Base-by-base conservation (phyloP, 2,329 filamentous ascomycete genomes). In the Neodidymelliopsis sp. region DNA sequence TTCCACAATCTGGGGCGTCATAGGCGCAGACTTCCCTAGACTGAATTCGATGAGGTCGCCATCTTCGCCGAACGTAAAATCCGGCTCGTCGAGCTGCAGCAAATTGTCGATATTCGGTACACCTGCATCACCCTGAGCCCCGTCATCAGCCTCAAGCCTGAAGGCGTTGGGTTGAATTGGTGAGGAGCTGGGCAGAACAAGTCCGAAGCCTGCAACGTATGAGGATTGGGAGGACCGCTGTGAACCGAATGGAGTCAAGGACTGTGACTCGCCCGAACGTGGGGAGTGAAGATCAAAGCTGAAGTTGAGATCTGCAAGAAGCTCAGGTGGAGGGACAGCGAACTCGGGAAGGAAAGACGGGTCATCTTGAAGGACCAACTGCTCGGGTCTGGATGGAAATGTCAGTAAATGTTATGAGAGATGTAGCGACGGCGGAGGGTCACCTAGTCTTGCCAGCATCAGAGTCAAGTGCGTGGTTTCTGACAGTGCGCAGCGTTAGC, bases 361-460 rank as follows among this genome's bases (percentile, higher is more conserved):
- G 64, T 97, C 93, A 63, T 97, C 90, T 43, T 83, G 78, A 2
- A 97, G 78, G 3, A 91, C 77, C 46, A 97, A 85, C 59, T 92
- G 86, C 18, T 89, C 84, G 4, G 83, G 85, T 61, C 90, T 96
- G 39, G 10, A 28, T 29, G 39, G 10, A 28, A 27, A 12, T 42
- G 48, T 63, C 11, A 60, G 49, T 12, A 3, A 12, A 4, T 38
- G 29, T n/a, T n/a, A 12, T 25, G 1, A n/a, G n/a, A 22, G 22
- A 10, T 6, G 20, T 25, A 23, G 13, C 15, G 15, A 30, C n/a
- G 11, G 15, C 16, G 35, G 10, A 10, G 35, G 49, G 79, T 70
- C 74, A 93, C 93, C 82, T 88, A 49, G 84, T 79, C 67, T 86
- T 91, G 41, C 85, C 87, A 38, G 87, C 88, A 48, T 85, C 80